Evolutionary conservation across 116 monocot species (phyloP).

Genomic region (Iris pallida): DNA sequence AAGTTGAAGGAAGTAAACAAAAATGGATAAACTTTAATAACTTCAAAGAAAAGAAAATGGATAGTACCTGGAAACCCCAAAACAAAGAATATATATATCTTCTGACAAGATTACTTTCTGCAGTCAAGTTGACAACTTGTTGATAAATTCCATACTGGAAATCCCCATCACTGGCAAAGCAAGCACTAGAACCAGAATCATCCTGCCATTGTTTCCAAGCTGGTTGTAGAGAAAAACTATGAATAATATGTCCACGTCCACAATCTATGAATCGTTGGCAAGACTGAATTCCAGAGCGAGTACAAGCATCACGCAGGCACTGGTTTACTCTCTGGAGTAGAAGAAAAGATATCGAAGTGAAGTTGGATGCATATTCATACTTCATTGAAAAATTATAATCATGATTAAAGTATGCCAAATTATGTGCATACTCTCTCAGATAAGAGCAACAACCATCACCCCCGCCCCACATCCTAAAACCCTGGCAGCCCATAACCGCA

Average conservation of each 20-base stretch:
- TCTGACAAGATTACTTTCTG: conserved; percentile 22
- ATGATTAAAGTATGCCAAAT: too few species aligned
- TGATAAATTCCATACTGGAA: conserved; percentile 74
- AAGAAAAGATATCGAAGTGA: conserved; percentile 2
- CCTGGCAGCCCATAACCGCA: too few species aligned
- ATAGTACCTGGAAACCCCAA: conserved; percentile 86
- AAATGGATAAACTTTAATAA: conserved; percentile 1
- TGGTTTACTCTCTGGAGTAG: conserved; percentile 70
- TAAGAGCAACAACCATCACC: too few species aligned
- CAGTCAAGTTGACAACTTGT: conserved; percentile 43
- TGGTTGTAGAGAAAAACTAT: neutral
- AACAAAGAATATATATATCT: conserved; percentile 56
- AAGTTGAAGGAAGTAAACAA: too few species aligned
- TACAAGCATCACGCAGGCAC: conserved; percentile 53
- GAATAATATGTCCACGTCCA: conserved; percentile 32
- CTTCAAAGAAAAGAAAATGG: neutral
- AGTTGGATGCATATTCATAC: neutral
- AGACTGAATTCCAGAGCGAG: neutral
- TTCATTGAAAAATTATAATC: too few species aligned
- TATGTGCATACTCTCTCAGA: too few species aligned
- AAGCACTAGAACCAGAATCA: conserved; percentile 28
- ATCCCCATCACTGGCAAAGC: conserved; percentile 22
- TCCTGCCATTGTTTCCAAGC: conserved; percentile 31
- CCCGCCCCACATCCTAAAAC: too few species aligned
- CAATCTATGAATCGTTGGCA: conserved; percentile 60